These are phyloP conservation scores for Kwoniella mangroviensis DNA, from an alignment of 768 basidiomycete genomes.

Conservation along the genomic window DNA sequence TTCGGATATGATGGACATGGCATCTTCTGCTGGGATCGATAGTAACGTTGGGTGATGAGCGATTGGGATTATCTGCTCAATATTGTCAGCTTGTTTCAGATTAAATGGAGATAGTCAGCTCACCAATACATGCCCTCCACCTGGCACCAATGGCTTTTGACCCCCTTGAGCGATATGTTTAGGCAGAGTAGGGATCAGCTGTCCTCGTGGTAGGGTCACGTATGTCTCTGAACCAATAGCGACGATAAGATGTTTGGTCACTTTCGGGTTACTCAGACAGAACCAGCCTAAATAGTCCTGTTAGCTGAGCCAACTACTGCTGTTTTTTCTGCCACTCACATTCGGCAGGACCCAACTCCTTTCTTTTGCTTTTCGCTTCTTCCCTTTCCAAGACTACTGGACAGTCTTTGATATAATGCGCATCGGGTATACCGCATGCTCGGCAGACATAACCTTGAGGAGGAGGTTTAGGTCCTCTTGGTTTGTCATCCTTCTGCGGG, in stretches of 20 bases:
- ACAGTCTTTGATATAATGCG: slow-evolving; percentile 87
- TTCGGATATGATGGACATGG: slow-evolving; percentile 75
- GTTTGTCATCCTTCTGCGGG: slow-evolving; percentile 68
- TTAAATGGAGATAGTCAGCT: slow-evolving; percentile 57
- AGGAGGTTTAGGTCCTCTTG: slow-evolving; percentile 35
- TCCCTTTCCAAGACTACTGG: slow-evolving; percentile 65
- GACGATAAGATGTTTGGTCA: slow-evolving; percentile 95
- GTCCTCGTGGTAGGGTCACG: slow-evolving; percentile 93
- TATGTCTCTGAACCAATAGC: slow-evolving; percentile 93
- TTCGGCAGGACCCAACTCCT: slow-evolving; percentile 67
- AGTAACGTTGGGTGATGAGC: slow-evolving; percentile 88
- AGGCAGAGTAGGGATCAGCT: slow-evolving; percentile 74
- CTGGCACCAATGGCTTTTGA: slow-evolving; percentile 68
- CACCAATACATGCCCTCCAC: slow-evolving; percentile 93
- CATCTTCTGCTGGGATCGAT: slow-evolving; percentile 78
- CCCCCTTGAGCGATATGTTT: slow-evolving; percentile 56
- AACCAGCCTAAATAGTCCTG: slow-evolving; percentile 75
- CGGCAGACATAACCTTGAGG: slow-evolving; percentile 73
- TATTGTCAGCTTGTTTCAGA: slow-evolving; percentile 9
- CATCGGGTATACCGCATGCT: slow-evolving; percentile 78
- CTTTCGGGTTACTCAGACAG: slow-evolving; percentile 89
- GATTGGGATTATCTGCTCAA: slow-evolving; percentile 61
- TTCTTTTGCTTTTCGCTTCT: slow-evolving; percentile 59
- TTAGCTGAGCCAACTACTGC: slow-evolving; percentile 22
- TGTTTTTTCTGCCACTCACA: slow-evolving; percentile 63